Evolutionary conservation across 2,329 filamentous ascomycete genomes (phyloP), one percentile per base, ranked within the genome.

Genomic region (Diatrype stigma): DNA sequence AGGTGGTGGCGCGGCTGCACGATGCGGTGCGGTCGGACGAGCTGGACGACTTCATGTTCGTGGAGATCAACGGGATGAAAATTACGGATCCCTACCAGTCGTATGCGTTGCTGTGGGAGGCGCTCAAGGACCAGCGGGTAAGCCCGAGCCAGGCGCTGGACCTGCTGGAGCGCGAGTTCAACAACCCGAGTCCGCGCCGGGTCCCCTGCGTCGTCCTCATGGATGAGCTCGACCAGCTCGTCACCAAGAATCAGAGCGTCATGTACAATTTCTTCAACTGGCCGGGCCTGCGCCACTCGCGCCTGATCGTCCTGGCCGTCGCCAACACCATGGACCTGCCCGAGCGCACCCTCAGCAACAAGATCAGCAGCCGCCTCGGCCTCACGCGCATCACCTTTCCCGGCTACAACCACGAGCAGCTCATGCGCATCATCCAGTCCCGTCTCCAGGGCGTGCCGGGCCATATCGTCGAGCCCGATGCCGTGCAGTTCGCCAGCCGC

Each of bases 191-290:
- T 52, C 94, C 94, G 22, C 83, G 94, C 47, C 82, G 94, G 54
- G 90, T 96, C 6, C 94, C 95, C 1, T 97, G 93, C 65, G 94
- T 99, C 14, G 94, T 99, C 2, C 74, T 99, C 47, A 99, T 99
- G 94, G 94, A 99, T 64, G 94, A 99, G 71, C 79, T 99, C 45
- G 94, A 99, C 67, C 94, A 99, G 71, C 81, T 99, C 7, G 95
- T 99, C 5, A 99, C 94, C 12, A 94, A 93, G 65, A 97, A 96
- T 63, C 95, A 99, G 69, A 93, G 90, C n/a, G 94, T 99, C 71
- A 99, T 99, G 94, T 99, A 99, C 74, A 99, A 99, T 70, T 99
- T 99, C 70, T 99, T 99, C 80, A 99, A 99, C 66, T 99, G 94
- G 94, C 94, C 94, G 3, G 89, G 90, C 11, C 77, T 97, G 49